Percentiles rank a stretch among this genome's conserved stretches.
These are phyloP conservation scores for Daldinia eschscholtzii DNA, from an alignment of 2,329 filamentous ascomycete genomes.

Conservation along the genomic window DNA sequence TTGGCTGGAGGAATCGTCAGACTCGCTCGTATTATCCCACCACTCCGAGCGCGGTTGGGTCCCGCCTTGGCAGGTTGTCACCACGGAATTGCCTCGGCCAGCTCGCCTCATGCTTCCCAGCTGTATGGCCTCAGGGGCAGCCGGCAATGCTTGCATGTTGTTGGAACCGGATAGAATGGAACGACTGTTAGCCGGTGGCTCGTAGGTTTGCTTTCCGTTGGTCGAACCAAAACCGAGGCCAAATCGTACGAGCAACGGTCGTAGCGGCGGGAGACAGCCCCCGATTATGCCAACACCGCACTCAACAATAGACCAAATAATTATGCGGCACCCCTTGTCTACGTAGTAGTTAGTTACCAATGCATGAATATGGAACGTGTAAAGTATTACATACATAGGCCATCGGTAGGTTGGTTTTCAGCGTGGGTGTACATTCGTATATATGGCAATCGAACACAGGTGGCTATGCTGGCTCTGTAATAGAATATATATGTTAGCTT, in stretches of 20 bases:
- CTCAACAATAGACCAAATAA: conserved; percentile 51
- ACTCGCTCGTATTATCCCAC: not conserved
- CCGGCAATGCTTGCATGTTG: no score
- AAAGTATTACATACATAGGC: conserved; percentile 32
- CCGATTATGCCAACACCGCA: conserved; percentile 52
- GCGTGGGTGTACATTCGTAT: conserved; percentile 16
- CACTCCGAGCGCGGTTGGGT: not conserved
- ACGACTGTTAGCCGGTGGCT: not conserved
- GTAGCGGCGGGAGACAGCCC: conserved; percentile 50
- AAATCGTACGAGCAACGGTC: conserved; percentile 46
- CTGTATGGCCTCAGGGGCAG: conserved; percentile 1
- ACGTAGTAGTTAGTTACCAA: conserved; percentile 14
- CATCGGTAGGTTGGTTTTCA: conserved; percentile 6
- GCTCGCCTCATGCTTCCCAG: conserved; percentile 2
- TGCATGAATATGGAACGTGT: not conserved
- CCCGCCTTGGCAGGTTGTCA: conserved; percentile 29
- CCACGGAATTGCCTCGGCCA: conserved; percentile 11
- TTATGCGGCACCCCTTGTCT: conserved; percentile 36
- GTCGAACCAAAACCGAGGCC: conserved; percentile 12
- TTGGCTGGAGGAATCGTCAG: conserved; percentile 28
- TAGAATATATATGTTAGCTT: conserved; percentile 2
- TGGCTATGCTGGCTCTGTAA: conserved; percentile 40
- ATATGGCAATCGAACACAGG: conserved; percentile 37
- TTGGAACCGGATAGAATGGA: not conserved
- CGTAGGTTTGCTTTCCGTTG: conserved; percentile 1